Evolutionary conservation across 2,329 filamentous ascomycete species (phyloP), one percentile per base, ranked within the genome.

Genomic region (Neofusicoccum ribis): DNA sequence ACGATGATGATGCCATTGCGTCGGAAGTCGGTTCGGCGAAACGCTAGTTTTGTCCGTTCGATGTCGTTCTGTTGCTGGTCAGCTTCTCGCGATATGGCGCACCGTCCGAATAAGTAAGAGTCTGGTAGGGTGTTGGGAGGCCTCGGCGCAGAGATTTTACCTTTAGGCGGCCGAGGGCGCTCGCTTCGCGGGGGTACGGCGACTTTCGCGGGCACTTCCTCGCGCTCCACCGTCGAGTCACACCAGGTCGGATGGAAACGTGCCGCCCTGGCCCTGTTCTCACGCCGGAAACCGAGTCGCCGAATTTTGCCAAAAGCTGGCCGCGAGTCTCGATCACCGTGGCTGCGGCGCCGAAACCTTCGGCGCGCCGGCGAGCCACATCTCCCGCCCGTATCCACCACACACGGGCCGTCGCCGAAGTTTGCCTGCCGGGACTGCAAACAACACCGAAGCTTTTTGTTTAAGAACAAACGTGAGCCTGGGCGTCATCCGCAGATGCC

Each of bases 1-100:
- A 37, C 46, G 63, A 46, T 54, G 61, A 47, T 60, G 63, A 60
- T 59, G 63, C 63, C 63, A 61, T 61, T 20, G 41, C 56, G 43
- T 49, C 27, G 27, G 23, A 11, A n/a, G 20, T 15, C 37, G 41
- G 31, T 17, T 37, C 8, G 7, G n/a, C 8, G 11, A 23, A 27
- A 11, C 27, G 27, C 47, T 51, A 6, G 5, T n/a, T 5, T n/a
- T 52, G 14, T 31, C 37, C 6, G 6, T 52, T 4, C 15, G 4
- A 20, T 31, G 3, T n/a, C 9, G 20, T 23, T 54, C 61, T 56
- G 12, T 56, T 34, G 46, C 44, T 36, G 20, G 36, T 62, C 46
- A 62, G 59, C 36, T 62, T 15, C 41, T 34, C 31, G 23, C 43
- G n/a, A 46, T 17, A 44, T 44, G 43, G 43, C 43, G 43, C 43